Percentiles rank a stretch among this genome's conserved stretches.
phyloP scores from a whole-genome alignment of 257 asterid genomes.

The Schizonepeta tenuifolia region DNA sequence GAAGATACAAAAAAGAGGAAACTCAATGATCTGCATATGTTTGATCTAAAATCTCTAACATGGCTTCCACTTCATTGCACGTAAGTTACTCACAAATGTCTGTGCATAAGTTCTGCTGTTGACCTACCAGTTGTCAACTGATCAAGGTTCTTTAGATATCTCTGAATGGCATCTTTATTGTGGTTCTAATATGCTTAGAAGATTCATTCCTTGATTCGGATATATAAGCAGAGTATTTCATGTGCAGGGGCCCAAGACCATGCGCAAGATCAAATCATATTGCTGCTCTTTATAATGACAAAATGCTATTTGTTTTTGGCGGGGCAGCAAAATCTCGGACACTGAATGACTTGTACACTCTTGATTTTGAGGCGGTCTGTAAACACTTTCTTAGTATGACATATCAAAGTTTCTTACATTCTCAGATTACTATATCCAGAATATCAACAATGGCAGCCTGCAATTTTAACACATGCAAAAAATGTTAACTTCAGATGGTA shows the following conservation, averaged over 20 bases:
- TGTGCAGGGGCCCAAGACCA: constrained; percentile 87
- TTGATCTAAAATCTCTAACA: constrained; percentile 89
- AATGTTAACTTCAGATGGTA: constrained; percentile 72
- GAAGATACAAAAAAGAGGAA: constrained; percentile 83
- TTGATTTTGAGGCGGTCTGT: constrained; percentile 94
- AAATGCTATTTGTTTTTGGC: constrained; percentile 79
- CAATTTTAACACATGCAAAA: constrained; percentile 13
- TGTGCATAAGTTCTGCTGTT: constrained; percentile 5
- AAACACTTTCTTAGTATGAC: constrained; percentile 15
- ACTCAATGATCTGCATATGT: constrained; percentile 94
- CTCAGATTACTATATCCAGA: constrained; percentile 18
- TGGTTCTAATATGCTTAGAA: constrained; percentile 9
- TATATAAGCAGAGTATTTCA: constrained; percentile 26
- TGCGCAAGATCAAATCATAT: constrained; percentile 88
- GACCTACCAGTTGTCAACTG: constrained; percentile 6
- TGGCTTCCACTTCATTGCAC: constrained; percentile 99
- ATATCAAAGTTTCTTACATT: constrained; percentile 18
- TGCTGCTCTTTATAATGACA: constrained; percentile 92
- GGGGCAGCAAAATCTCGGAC: constrained; percentile 88
- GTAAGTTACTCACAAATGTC: constrained; percentile 49
- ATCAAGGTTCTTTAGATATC: neutral
- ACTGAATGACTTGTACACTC: constrained; percentile 89
- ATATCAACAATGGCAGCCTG: neutral
- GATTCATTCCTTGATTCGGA: constrained; percentile 17
- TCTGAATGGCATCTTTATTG: constrained; percentile 16